Conservation (phyloP, 2,329 filamentous ascomycete genomes). For the Cladosporium sp. region DNA sequence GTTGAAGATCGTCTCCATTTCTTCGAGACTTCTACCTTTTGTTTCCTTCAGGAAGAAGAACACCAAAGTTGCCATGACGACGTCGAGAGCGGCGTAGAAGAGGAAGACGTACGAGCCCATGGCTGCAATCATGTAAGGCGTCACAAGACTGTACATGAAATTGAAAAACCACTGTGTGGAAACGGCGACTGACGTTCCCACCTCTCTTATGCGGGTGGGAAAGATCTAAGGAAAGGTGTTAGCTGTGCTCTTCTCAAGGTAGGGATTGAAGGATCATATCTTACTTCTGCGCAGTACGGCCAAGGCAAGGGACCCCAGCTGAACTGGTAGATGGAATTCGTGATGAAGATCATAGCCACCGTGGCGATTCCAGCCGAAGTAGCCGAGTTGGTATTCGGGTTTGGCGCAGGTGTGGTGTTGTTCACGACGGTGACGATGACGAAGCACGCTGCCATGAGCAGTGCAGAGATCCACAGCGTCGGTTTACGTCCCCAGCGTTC, state of each 20-base stretch:
- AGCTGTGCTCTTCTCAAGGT: background rate
- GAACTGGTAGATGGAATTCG: slow-evolving; percentile 51
- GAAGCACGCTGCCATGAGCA: slow-evolving; percentile 35
- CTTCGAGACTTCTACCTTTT: slow-evolving; percentile 32
- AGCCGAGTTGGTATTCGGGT: slow-evolving; percentile 20
- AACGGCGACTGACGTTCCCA: slow-evolving; percentile 48
- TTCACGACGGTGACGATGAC: slow-evolving; percentile 32
- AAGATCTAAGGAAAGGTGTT: slow-evolving; percentile 44
- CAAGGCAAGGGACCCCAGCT: slow-evolving; percentile 53
- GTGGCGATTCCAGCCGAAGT: slow-evolving; percentile 46
- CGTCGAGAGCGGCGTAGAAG: slow-evolving; percentile 45
- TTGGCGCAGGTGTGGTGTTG: slow-evolving; percentile 26
- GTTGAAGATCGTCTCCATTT: slow-evolving; percentile 30
- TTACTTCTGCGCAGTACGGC: slow-evolving; percentile 38
- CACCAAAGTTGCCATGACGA: slow-evolving; percentile 39
- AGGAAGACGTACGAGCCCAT: slow-evolving; percentile 44
- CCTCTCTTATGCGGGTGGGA: slow-evolving; percentile 48
- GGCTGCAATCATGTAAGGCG: slow-evolving; percentile 50
- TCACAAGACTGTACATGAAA: slow-evolving; percentile 47
- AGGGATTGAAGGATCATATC: slow-evolving; percentile 24
- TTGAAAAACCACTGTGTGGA: slow-evolving; percentile 51
- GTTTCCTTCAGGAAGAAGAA: slow-evolving; percentile 38
- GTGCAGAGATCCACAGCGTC: slow-evolving; percentile 24
- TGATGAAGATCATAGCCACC: slow-evolving; percentile 53
- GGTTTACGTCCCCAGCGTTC: slow-evolving; percentile 43